phyloP scores from a whole-genome alignment of 306 rosid species.

The Casuarina glauca region DNA sequence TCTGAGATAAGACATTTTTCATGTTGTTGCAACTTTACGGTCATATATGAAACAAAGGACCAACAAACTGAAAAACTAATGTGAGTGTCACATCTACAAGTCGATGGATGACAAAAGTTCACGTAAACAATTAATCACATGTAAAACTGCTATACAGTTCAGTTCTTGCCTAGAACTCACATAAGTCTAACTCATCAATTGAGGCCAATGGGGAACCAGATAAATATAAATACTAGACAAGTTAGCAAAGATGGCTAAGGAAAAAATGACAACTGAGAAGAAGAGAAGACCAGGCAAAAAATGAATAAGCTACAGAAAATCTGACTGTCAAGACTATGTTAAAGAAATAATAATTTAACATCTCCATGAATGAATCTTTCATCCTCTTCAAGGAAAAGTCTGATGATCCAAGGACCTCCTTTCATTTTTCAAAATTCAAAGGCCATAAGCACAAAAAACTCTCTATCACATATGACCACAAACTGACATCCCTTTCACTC shows the following conservation, averaged over 20 bases:
- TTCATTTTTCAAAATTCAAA: background rate
- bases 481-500: constrained; percentile 3
- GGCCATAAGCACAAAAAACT: constrained; percentile 1
- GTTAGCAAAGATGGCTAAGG: background rate
- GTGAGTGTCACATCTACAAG: constrained; percentile 13
- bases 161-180: constrained; percentile 3
- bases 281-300: background rate
- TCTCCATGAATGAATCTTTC: background rate
- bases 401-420: background rate
- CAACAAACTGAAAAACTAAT: background rate
- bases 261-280: constrained; percentile 2
- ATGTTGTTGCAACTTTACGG: background rate
- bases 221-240: background rate
- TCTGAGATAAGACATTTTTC: background rate
- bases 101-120: constrained; percentile 3
- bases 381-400: background rate
- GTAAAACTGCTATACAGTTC: constrained; percentile 4
- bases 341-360: constrained; percentile 3
- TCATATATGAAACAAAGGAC: constrained; percentile 9
- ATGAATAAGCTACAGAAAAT: background rate
- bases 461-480: constrained; percentile 6
- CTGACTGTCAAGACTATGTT: background rate
- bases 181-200: background rate
- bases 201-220: constrained; percentile 14
- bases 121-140: constrained; percentile 1